These are phyloP conservation scores for Talaromyces nanjingensis DNA, from an alignment of 495 filamentous ascomycete genomes.

Conservation along the genomic window DNA sequence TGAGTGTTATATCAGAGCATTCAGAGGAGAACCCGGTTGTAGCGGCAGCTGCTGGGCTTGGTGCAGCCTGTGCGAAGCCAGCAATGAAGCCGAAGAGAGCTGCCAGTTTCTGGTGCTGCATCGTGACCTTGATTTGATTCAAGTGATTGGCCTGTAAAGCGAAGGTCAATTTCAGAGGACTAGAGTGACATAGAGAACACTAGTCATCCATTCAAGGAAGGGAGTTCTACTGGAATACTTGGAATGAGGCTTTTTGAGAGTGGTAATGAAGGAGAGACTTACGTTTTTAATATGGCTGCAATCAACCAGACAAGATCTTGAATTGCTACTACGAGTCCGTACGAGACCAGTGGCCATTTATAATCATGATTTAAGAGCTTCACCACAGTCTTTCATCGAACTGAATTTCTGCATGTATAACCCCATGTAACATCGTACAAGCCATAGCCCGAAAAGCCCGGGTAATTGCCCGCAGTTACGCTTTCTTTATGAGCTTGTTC, in stretches of 20 bases:
- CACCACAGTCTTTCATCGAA: not conserved
- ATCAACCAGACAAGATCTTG: not conserved
- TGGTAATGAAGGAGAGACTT: not conserved
- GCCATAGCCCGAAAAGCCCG: not conserved
- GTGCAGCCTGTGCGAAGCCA: not conserved
- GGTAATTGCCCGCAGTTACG: not conserved
- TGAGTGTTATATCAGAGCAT: constrained; percentile 2
- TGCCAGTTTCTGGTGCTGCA: not conserved
- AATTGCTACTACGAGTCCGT: not conserved
- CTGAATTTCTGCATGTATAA: not conserved
- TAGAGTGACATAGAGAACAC: not conserved
- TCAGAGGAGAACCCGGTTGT: not conserved
- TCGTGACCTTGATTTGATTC: not conserved
- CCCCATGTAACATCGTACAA: not conserved
- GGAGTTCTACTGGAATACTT: not conserved
- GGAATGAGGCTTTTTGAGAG: not conserved
- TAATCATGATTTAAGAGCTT: not conserved
- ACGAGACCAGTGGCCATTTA: not conserved
- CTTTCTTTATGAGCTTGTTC: not conserved
- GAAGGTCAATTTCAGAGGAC: not conserved
- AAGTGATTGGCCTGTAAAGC: not conserved
- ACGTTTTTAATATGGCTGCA: not conserved
- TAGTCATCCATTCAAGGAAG: no score
- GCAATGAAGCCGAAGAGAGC: not conserved
- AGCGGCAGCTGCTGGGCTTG: not conserved